Percentiles rank a stretch among this genome's conserved stretches.
Evolutionary conservation across 805 yeast genomes (phyloP).

Genomic region (Yarrowia bubula): DNA sequence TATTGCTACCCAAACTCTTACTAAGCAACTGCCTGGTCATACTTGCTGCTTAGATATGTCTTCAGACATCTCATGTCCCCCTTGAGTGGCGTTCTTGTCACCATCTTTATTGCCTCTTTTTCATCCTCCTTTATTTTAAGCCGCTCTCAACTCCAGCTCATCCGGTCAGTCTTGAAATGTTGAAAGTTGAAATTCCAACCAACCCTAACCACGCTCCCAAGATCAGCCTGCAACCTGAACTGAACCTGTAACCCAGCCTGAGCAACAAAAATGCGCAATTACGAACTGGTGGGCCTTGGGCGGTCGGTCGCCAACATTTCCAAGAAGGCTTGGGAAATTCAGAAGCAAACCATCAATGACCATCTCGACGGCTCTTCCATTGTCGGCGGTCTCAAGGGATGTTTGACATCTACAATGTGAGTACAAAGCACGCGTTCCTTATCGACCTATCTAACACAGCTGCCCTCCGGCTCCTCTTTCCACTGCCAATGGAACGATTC

Average conservation of each 20-base stretch:
- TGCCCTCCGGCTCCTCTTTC: conserved; percentile 6
- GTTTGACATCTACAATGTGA: conserved; percentile 2
- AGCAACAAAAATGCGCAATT: conserved; percentile 21
- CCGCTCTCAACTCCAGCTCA: neutral
- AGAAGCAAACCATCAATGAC: conserved; percentile 15
- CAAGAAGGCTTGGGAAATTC: conserved; percentile 22
- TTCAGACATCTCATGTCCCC: too few relatives aligned
- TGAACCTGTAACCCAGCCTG: neutral
- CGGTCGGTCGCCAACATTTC: conserved; percentile 24
- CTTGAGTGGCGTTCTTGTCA: too few relatives aligned
- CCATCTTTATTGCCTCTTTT: too few relatives aligned
- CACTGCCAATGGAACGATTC: conserved; percentile 8
- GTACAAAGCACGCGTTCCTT: neutral
- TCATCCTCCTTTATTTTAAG: neutral
- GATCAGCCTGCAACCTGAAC: conserved; percentile 4
- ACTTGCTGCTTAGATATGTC: too few relatives aligned
- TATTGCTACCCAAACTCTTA: too few relatives aligned
- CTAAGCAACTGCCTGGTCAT: too few relatives aligned
- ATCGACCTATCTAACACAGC: neutral
- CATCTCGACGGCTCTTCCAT: conserved; percentile 22
- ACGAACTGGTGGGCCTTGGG: conserved; percentile 24
- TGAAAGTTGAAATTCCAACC: neutral
- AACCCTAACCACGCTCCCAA: conserved; percentile 24
- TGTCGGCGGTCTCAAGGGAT: conserved; percentile 20
- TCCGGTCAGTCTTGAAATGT: neutral